Evolutionary conservation across 2,329 filamentous ascomycete genomes (phyloP).

Genomic region (Calycina marina): DNA sequence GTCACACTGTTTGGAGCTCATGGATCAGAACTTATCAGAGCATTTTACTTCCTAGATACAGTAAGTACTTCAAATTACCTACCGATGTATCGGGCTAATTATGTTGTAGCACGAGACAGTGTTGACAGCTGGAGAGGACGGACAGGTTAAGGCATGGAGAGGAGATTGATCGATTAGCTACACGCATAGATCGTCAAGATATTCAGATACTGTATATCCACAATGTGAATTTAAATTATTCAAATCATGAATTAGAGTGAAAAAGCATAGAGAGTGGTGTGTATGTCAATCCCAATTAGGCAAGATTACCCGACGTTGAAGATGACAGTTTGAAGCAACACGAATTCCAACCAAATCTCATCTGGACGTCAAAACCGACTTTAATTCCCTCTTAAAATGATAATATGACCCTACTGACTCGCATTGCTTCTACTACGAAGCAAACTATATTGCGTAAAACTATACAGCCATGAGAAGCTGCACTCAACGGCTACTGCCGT

Average conservation of each 20-base stretch:
- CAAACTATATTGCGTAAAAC: conserved; percentile 11
- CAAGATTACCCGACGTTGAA: no score
- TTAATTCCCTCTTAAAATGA: conserved; percentile 9
- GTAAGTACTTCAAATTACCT: conserved; percentile 18
- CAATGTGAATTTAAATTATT: no score
- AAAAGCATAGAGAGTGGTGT: no score
- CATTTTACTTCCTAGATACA: conserved; percentile 49
- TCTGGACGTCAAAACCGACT: conserved; percentile 5
- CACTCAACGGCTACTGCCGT: conserved; percentile 19
- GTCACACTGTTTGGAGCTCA: conserved; percentile 49
- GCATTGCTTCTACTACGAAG: conserved; percentile 15
- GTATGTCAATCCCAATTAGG: no score
- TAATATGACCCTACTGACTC: conserved; percentile 13
- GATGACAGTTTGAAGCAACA: conserved; percentile 16
- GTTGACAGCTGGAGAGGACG: conserved; percentile 27
- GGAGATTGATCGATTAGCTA: no score
- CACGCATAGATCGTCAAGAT: no score
- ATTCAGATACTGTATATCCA: no score
- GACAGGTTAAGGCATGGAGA: conserved; percentile 26
- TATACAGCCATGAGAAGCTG: conserved; percentile 19
- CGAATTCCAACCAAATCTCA: conserved; percentile 9
- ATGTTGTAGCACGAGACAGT: conserved; percentile 19
- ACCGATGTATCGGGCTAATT: conserved; percentile 2
- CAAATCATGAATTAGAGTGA: no score
- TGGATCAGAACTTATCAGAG: conserved; percentile 46